Base-by-base conservation (phyloP, 1,284 basidiomycete species). In the Pascua sp. region DNA sequence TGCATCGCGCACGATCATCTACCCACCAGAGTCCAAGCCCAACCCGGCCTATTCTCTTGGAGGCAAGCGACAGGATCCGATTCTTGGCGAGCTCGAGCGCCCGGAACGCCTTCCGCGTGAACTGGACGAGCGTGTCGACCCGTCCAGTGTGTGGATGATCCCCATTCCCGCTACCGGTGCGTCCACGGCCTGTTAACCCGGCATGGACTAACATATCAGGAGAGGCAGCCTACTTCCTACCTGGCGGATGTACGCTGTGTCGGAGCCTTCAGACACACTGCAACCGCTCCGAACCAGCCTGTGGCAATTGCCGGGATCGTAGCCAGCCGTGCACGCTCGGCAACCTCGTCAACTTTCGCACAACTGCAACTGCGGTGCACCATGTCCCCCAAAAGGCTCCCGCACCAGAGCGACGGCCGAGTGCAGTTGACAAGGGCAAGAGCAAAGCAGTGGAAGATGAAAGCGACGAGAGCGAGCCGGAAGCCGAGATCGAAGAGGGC, bases 21-120 rank as follows among this genome's bases (percentile, higher is more conserved):
- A 93, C 73, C 86, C 96, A 45, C 90, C 90, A 1, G 85, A 87
- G 51, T 82, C 86, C 11, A 91, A 95, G 57, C 89, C 58, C 4
- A 73, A 73, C 49, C 70, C 69, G 4, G 37, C 36, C 10, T 18
- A 42, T 2, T 12, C 42, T 18, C 42, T 51, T 16, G 15, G 17
- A 37, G 48, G 39, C 16, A 13, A 38, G 13, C 48, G 39, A 2
- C n/a, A 18, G 4, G 58, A 60, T 24, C 38, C 54, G 8, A n/a
- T 50, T 8, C 47, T 60, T 10, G 58, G 63, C 16, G 55, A 59
- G n/a, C 57, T 75, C 1, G 68, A 61, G 49, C 62, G 71, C 36
- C 73, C 73, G 0, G 52, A 54, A 36, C 57, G 56, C 41, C 18
- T 75, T 11, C 73, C 73, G 3, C 44, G 42, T 1, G 70, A 72